Evolutionary conservation across 108 stramenopile species (phyloP).

Genomic region (Cyclostephanos invisitatus): DNA sequence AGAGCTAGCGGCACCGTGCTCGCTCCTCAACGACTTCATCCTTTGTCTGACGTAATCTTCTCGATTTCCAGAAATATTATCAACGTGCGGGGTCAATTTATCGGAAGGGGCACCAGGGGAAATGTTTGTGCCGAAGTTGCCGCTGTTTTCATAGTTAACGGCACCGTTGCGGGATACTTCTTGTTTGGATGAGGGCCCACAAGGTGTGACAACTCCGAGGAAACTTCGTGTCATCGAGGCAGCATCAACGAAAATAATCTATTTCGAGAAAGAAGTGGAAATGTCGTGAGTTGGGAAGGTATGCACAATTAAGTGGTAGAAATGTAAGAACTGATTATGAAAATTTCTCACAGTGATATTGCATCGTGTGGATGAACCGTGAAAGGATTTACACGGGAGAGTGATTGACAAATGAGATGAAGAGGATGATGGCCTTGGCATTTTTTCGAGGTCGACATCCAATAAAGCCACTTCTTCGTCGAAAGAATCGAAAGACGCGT

Average conservation of each 20-base stretch:
- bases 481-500: slow-evolving; percentile 1
- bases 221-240: slow-evolving; percentile 24
- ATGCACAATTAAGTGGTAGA: not conserved
- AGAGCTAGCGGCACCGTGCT: not conserved
- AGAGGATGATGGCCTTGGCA: slow-evolving; percentile 1
- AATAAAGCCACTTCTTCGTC: not conserved
- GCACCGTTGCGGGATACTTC: not conserved
- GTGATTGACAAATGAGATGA: slow-evolving; percentile 45
- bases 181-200: not conserved
- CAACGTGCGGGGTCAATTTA: not conserved
- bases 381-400: slow-evolving; percentile 27
- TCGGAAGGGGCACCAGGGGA: not conserved
- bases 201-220: slow-evolving; percentile 30
- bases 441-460: not conserved
- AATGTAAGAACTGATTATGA: not conserved
- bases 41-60: not conserved
- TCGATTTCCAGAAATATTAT: too few species aligned
- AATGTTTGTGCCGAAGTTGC: not conserved
- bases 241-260: slow-evolving; percentile 36
- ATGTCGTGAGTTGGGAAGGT: not conserved
- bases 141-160: not conserved
- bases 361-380: slow-evolving; percentile 1
- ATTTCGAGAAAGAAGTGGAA: not conserved
- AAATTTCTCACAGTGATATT: slow-evolving; percentile 36
- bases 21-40: not conserved